These are phyloP conservation scores for Salix koriyanagi DNA, from an alignment of 345 rosid genomes.

Conservation along the genomic window DNA sequence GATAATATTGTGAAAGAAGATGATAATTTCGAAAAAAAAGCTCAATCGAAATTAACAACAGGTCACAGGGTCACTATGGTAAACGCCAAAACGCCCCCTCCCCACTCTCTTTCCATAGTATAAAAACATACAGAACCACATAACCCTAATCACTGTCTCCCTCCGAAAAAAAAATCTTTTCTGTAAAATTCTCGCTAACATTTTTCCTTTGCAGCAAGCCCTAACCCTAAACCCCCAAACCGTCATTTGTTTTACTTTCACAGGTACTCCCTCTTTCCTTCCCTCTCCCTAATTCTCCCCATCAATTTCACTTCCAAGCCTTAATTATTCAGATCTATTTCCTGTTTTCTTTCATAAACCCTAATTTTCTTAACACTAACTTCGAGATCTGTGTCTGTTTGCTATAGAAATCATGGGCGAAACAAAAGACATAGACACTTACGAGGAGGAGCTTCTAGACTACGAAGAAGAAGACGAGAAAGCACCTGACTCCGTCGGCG, in stretches of 20 bases:
- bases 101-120: background rate
- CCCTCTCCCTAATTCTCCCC: background rate
- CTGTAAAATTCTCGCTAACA: slow-evolving; percentile 24
- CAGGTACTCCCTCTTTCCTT: slow-evolving; percentile 28
- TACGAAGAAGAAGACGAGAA: slow-evolving; percentile 96
- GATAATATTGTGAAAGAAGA: background rate
- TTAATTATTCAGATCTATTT: background rate
- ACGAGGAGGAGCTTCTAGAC: slow-evolving; percentile 98
- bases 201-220: slow-evolving; percentile 51
- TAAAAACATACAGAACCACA: background rate
- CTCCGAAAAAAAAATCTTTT: background rate
- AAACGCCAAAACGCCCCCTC: background rate
- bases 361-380: background rate
- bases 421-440: slow-evolving; percentile 88
- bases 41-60: slow-evolving; percentile 1
- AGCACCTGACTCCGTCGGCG: slow-evolving; percentile 58
- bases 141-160: background rate
- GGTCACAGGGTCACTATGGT: slow-evolving; percentile 19
- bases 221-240: slow-evolving; percentile 27
- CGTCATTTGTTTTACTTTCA: background rate
- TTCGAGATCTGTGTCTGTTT: slow-evolving; percentile 5
- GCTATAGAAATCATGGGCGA: slow-evolving; percentile 65
- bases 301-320: background rate
- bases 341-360: background rate
- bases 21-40: background rate